These are phyloP conservation scores for Chlorella sp. DNA, from an alignment of 139 green algal species.

Conservation along the genomic window DNA sequence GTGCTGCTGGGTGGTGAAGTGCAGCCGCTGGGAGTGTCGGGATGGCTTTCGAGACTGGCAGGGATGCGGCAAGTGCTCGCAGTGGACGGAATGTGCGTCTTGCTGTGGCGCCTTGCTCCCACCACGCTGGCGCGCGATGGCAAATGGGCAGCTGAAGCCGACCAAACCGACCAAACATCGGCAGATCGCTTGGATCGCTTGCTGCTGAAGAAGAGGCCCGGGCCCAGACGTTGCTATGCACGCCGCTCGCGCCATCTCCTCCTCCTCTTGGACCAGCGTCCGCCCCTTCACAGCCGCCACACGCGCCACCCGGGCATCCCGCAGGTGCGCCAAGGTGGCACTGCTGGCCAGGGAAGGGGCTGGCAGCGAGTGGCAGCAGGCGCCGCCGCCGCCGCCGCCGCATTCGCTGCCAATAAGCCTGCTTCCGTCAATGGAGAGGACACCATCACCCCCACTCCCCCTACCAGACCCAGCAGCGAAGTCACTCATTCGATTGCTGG, in stretches of 20 bases:
- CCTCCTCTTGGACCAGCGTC: background rate
- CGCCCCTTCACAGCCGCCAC: slow-evolving; percentile 12
- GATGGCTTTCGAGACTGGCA: too few species aligned
- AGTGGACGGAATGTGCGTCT: background rate
- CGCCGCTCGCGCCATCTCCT: too few species aligned
- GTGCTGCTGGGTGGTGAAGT: background rate
- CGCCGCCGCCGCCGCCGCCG: background rate
- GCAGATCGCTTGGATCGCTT: background rate
- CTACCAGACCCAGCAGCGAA: background rate
- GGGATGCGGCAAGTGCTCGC: too few species aligned
- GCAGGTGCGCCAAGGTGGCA: background rate
- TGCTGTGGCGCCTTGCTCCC: background rate
- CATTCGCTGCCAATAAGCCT: background rate
- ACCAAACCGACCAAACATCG: background rate
- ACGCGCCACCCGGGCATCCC: background rate
- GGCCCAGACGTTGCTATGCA: too few species aligned
- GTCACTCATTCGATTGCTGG: background rate
- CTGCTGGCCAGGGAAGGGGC: background rate
- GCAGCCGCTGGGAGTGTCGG: too few species aligned
- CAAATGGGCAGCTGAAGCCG: too few species aligned
- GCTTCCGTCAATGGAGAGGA: background rate
- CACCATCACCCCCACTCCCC: background rate
- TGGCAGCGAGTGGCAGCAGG: background rate
- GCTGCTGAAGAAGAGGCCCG: background rate
- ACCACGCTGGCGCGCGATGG: background rate